phyloP scores from a whole-genome alignment of 352 stramenopile genomes.

The Phytophthora sansomeana region DNA sequence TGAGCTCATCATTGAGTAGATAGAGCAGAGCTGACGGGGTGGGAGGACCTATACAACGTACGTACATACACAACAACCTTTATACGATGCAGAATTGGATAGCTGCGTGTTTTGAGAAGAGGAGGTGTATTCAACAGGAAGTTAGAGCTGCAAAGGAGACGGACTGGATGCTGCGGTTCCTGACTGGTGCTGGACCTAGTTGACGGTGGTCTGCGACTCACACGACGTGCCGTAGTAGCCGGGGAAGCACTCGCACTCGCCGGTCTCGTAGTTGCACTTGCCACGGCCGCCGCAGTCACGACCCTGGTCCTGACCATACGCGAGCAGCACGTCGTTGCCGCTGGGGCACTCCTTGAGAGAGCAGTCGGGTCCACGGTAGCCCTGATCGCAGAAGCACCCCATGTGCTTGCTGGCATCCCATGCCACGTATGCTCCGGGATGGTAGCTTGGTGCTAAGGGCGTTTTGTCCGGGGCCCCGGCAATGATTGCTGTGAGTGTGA shows the following conservation, averaged over 20 bases:
- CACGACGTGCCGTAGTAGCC: conserved; percentile 96
- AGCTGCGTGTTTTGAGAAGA: no score
- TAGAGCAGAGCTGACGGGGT: conserved; percentile 1
- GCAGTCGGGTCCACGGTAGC: conserved; percentile 95
- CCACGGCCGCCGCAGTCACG: conserved; percentile 94
- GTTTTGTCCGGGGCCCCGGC: conserved; percentile 15
- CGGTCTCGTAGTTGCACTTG: conserved; percentile 95
- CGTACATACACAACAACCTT: conserved; percentile 35
- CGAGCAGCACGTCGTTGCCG: conserved; percentile 89
- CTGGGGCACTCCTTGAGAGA: conserved; percentile 96
- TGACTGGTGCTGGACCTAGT: conserved; percentile 48
- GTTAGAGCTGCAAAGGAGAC: conserved; percentile 11
- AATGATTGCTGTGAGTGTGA: conserved; percentile 91
- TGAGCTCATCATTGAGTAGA: conserved; percentile 99
- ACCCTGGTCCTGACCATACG: conserved; percentile 78
- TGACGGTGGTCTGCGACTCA: conserved; percentile 81
- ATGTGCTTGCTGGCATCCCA: conserved; percentile 95
- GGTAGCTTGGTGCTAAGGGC: neutral
- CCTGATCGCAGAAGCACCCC: conserved; percentile 95
- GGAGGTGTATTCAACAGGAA: conserved; percentile 20
- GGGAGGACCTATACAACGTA: conserved; percentile 16
- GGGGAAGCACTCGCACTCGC: conserved; percentile 94
- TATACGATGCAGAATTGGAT: no score
- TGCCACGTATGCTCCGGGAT: conserved; percentile 51
- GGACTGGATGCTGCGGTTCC: neutral